Percentiles rank a stretch among this genome's conserved stretches.
Conservation (phyloP, 345 rosid genomes). For the Rhodamnia argentea region DNA sequence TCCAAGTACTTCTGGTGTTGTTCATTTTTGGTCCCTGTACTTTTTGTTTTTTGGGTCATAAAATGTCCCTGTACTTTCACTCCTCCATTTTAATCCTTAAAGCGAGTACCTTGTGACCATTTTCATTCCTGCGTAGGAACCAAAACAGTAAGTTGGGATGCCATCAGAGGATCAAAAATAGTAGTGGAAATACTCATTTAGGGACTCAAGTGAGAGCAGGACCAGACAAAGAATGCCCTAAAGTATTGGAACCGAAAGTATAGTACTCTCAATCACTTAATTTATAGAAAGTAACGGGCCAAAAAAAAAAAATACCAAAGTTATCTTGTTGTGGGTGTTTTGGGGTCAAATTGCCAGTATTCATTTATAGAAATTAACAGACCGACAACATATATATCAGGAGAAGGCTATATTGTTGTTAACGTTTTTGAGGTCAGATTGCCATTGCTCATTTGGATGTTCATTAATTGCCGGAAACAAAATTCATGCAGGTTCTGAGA, state of each 20-base stretch:
- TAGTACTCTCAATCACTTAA: neutral
- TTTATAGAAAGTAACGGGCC: neutral
- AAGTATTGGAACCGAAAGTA: neutral
- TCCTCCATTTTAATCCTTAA: neutral
- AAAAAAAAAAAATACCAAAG: neutral
- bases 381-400: neutral
- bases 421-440: neutral
- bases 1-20: neutral
- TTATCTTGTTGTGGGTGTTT: neutral
- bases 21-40: neutral
- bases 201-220: neutral
- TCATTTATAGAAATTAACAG: neutral
- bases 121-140: neutral
- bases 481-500: conserved; percentile 46
- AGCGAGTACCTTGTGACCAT: neutral
- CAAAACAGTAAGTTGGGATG: neutral
- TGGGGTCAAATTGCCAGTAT: neutral
- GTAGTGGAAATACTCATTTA: neutral
- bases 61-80: neutral
- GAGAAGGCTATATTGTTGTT: neutral
- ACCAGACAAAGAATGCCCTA: neutral
- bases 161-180: neutral
- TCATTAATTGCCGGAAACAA: neutral
- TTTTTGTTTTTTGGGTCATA: no score
- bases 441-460: neutral